Conservation (phyloP, 2,329 filamentous ascomycete genomes). For the Fusarium nematophilum region DNA sequence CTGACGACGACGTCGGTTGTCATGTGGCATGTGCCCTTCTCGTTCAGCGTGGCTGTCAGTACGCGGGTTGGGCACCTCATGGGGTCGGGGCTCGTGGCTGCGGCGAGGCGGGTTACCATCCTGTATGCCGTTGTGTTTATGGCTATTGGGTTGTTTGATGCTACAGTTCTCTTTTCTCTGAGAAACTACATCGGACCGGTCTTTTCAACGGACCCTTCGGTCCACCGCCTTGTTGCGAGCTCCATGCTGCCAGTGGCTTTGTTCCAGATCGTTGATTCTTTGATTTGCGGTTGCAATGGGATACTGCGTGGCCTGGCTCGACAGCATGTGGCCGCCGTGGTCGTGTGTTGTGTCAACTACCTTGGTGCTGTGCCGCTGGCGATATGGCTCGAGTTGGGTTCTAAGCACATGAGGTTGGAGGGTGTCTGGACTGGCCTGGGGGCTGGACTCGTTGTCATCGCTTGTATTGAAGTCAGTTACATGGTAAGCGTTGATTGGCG, state of each 20-base stretch:
- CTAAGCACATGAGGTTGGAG: no score
- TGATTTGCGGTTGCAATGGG: constrained; percentile 30
- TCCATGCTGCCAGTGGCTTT: constrained; percentile 19
- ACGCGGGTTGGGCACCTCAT: constrained; percentile 55
- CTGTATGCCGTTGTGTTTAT: constrained; percentile 26
- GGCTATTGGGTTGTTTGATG: constrained; percentile 15
- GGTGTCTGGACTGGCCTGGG: no score
- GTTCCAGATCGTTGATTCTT: constrained; percentile 21
- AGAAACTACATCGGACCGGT: background rate
- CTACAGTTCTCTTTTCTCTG: background rate
- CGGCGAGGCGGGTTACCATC: constrained; percentile 13
- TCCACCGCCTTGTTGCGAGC: constrained; percentile 3
- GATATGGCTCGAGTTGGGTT: constrained; percentile 22
- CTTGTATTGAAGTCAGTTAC: no score
- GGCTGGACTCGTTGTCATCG: no score
- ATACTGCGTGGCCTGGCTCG: constrained; percentile 23
- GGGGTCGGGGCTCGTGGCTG: constrained; percentile 35
- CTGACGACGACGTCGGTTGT: constrained; percentile 55
- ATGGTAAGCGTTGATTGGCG: no score
- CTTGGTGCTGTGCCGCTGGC: constrained; percentile 27
- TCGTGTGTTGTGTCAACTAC: constrained; percentile 32
- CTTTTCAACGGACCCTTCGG: constrained; percentile 16
- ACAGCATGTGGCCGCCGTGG: constrained; percentile 26
- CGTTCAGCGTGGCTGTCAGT: constrained; percentile 54
- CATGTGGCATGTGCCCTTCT: constrained; percentile 58